phyloP scores from a whole-genome alignment of 768 basidiomycete species.

The Phallus indusiatus region DNA sequence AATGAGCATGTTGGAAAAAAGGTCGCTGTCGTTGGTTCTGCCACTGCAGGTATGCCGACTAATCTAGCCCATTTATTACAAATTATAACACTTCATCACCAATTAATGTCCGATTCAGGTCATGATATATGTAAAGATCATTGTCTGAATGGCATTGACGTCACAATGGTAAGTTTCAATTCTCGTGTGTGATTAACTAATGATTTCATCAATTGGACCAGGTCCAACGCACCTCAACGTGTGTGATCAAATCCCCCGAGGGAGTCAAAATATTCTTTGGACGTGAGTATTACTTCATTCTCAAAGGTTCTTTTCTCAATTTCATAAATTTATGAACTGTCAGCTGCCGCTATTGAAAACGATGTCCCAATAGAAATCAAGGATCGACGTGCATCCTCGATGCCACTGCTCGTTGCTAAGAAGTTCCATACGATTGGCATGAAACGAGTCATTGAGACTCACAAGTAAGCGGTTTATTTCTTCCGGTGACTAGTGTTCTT shows the following conservation, averaged over 20 bases:
- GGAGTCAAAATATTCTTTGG: not conserved
- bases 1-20: not conserved
- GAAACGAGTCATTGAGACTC: not conserved
- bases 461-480: not conserved
- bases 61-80: not conserved
- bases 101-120: slow-evolving; percentile 9
- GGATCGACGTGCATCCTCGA: not conserved
- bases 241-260: not conserved
- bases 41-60: not conserved
- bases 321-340: not conserved
- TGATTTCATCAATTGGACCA: slow-evolving; percentile 24
- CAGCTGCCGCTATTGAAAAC: not conserved
- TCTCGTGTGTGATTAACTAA: slow-evolving; percentile 13
- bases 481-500: not conserved
- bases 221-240: slow-evolving; percentile 33
- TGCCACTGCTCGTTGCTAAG: not conserved
- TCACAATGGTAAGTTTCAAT: not conserved
- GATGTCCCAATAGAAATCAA: not conserved
- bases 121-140: slow-evolving; percentile 32
- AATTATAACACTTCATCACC: not conserved
- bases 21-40: not conserved
- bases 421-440: not conserved
- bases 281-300: not conserved
- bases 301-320: not conserved
- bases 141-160: not conserved